These are phyloP conservation scores for Lyophyllum semitale DNA, from an alignment of 768 basidiomycete genomes.

Conservation along the genomic window DNA sequence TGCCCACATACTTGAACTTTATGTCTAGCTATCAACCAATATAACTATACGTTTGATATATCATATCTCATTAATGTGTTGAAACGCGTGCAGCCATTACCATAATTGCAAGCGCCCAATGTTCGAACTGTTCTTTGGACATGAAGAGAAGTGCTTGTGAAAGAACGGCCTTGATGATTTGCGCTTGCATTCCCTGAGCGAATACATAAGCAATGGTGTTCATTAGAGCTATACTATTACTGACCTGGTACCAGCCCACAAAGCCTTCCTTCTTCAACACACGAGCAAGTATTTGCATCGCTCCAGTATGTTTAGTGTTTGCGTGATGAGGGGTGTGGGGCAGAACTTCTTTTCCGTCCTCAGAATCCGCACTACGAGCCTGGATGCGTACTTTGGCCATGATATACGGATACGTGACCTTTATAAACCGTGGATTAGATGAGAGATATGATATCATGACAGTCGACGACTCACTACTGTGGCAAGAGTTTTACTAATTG, in stretches of 20 bases:
- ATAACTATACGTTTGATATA: no score
- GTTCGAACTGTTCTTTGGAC: constrained; percentile 97
- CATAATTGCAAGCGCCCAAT: constrained; percentile 78
- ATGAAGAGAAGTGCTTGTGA: constrained; percentile 96
- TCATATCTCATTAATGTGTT: constrained; percentile 8
- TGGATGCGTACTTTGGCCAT: constrained; percentile 98
- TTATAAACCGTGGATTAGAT: not conserved
- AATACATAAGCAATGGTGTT: not conserved
- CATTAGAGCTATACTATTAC: constrained; percentile 22
- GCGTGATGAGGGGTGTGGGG: constrained; percentile 44
- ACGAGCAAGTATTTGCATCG: constrained; percentile 71
- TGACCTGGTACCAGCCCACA: constrained; percentile 93
- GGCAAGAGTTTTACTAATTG: constrained; percentile 91
- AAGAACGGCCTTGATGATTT: constrained; percentile 93
- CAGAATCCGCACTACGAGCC: constrained; percentile 66
- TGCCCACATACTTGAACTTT: no score
- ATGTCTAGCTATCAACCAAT: no score
- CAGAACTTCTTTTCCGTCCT: constrained; percentile 42
- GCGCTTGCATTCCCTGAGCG: constrained; percentile 89
- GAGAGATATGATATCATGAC: not conserved
- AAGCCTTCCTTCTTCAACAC: constrained; percentile 81
- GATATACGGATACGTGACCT: constrained; percentile 96
- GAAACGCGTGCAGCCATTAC: constrained; percentile 46
- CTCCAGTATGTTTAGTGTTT: constrained; percentile 61
- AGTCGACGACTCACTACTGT: constrained; percentile 69